Conservation (phyloP, 176 grass and related monocot species). For the Sorghum bicolor region DNA sequence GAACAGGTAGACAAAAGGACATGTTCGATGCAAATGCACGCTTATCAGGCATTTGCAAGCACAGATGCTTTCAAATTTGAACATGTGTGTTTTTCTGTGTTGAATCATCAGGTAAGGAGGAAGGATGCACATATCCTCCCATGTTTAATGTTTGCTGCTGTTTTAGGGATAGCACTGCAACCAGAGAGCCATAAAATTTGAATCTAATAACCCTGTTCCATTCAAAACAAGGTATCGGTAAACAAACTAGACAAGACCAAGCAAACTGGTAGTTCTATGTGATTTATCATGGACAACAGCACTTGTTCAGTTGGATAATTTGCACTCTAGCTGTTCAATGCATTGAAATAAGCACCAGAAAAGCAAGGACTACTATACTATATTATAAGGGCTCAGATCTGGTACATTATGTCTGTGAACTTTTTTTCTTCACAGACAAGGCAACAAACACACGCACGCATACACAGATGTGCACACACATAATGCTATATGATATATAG, state of each 20-base stretch:
- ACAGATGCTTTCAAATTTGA: constrained; percentile 30
- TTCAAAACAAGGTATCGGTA: constrained; percentile 18
- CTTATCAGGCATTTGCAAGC: constrained; percentile 26
- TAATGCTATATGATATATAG: constrained; percentile 44
- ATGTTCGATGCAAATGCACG: constrained; percentile 30
- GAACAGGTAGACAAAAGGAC: constrained; percentile 18
- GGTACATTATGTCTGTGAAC: constrained; percentile 27
- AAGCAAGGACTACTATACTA: constrained; percentile 19
- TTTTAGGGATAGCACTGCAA: constrained; percentile 7
- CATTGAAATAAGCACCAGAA: constrained; percentile 10
- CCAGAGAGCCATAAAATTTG: neutral
- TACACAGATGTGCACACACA: constrained; percentile 26
- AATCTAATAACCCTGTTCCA: constrained; percentile 16
- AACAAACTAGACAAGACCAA: neutral
- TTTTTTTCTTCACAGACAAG: constrained; percentile 22
- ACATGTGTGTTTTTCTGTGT: neutral
- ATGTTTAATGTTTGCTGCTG: constrained; percentile 3
- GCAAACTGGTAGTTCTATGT: constrained; percentile 8
- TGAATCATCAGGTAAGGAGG: constrained; percentile 7
- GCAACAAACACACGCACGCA: constrained; percentile 29
- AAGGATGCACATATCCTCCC: neutral
- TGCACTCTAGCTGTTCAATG: constrained; percentile 9
- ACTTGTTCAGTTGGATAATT: neutral
- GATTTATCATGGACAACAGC: neutral
- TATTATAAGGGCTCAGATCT: constrained; percentile 39